A percentile compares a stretch with the other conserved stretches of the same genome.
These are phyloP conservation scores for Boletus tylopilopsis DNA, from an alignment of 768 basidiomycete species.

Conservation along the genomic window DNA sequence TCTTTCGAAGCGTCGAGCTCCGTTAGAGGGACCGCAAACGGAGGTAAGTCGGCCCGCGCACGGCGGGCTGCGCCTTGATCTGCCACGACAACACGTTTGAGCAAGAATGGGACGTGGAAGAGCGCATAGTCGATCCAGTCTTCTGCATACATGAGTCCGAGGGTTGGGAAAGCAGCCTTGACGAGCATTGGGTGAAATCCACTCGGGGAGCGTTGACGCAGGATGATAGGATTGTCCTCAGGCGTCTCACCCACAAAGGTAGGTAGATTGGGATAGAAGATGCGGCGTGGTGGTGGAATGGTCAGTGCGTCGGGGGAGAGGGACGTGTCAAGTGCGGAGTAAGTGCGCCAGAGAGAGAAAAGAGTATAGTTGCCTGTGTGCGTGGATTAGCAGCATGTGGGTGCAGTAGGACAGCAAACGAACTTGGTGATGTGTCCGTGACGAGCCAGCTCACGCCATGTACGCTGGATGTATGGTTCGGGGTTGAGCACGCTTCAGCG, in stretches of 20 bases:
- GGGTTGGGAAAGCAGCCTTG: conserved; percentile 70
- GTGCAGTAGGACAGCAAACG: conserved; percentile 18
- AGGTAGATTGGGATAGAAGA: conserved; percentile 69
- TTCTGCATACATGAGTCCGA: conserved; percentile 61
- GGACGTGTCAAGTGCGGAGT: conserved; percentile 55
- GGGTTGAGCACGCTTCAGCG: background rate
- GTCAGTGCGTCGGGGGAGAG: conserved; percentile 46
- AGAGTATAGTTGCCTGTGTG: conserved; percentile 60
- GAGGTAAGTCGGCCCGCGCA: conserved; percentile 20
- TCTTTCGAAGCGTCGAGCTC: conserved; percentile 41
- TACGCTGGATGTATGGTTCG: conserved; percentile 39
- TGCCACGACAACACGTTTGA: conserved; percentile 73
- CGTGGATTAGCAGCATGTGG: conserved; percentile 1
- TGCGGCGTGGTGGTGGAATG: conserved; percentile 64
- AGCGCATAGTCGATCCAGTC: conserved; percentile 78
- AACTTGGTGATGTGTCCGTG: conserved; percentile 49
- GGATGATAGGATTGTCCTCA: conserved; percentile 31
- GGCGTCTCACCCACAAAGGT: conserved; percentile 47
- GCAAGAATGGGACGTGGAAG: conserved; percentile 64
- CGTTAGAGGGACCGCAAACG: conserved; percentile 40
- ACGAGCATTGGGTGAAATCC: conserved; percentile 71
- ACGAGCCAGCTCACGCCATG: conserved; percentile 70
- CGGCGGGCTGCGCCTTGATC: conserved; percentile 66
- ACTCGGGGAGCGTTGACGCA: conserved; percentile 45
- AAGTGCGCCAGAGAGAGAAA: conserved; percentile 73